A percentile compares a stretch with the other conserved stretches of the same genome.
Evolutionary conservation across 495 filamentous ascomycete genomes (phyloP).

Genomic region (Chlorociboria aeruginascens): DNA sequence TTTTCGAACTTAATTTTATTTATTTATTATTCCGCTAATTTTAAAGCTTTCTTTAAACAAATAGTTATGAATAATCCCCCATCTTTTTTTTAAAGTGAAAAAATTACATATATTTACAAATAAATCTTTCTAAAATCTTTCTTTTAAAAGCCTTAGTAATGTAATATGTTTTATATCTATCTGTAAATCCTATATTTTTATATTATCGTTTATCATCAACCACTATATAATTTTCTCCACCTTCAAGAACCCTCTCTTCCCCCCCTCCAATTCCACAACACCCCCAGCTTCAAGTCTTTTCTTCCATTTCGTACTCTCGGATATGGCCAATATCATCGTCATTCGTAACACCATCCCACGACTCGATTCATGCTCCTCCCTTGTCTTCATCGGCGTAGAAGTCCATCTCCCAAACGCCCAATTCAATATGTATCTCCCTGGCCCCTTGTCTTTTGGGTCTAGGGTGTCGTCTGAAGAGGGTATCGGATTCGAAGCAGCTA

Average conservation of each 20-base stretch:
- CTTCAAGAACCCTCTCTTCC: conserved; percentile 24
- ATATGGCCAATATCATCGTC: conserved; percentile 73
- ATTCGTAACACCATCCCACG: conserved; percentile 49
- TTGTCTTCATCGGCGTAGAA: conserved; percentile 48
- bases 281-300: conserved; percentile 60
- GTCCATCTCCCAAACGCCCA: conserved; percentile 98
- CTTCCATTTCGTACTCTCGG: conserved; percentile 83
- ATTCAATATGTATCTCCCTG: conserved; percentile 67
- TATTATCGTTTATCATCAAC: not conserved
- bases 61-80: no score
- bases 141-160: no score
- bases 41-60: no score
- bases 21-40: no score
- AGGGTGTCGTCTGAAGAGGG: conserved; percentile 41
- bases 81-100: no score
- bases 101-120: no score
- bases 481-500: conserved; percentile 46
- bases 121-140: no score
- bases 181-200: no score
- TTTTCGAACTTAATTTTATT: no score
- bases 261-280: conserved; percentile 38
- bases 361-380: conserved; percentile 34
- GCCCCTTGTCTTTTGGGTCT: not conserved
- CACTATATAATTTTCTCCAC: conserved; percentile 31
- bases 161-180: no score